Base-by-base conservation (phyloP, 2,329 filamentous ascomycete species). In the Ceratocystiopsis minuta region DNA sequence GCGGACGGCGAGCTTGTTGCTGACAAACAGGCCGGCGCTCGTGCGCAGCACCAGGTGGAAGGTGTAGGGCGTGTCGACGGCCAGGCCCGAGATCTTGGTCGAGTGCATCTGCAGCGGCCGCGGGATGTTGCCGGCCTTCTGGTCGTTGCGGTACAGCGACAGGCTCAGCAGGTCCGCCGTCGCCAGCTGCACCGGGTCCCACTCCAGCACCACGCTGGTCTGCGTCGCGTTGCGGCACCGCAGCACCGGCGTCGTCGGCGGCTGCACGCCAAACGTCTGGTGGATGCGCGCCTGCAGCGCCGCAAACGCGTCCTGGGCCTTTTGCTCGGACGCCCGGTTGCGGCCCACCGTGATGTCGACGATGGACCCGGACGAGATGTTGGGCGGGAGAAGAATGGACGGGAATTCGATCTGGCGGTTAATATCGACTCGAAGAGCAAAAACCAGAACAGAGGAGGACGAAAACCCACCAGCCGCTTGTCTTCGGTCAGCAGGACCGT, bases 221-320 rank as follows among this genome's bases (percentile, higher is more conserved):
- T 98, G 90, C 1, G 90, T 98, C 43, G 88, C 87, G 69, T 96
- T 98, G 62, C 86, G 81, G 61, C 90, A 92, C 54, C 86, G 83
- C 33, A 98, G 75, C 40, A 81, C 62, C 9, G 90, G 90, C 1
- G 80, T 66, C 18, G 72, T 64, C 31, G 90, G 90, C 44, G 84
- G 78, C 46, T 73, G 67, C 50, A 82, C 75, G 52, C 90, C 90
- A 58, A 96, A 96, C 42, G 82, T 80, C 52, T 72, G 69, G 61
- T 81, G 80, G 64, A 98, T 96, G 52, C 79, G 78, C 53, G 81
- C 76, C 64, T 98, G 90, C n/a, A 98, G 79, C 31, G 73, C 63
- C 49, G 79, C 69, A 68, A 98, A 98, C 48, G 76, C 70, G 45
- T 75, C 69, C 52, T 84, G 75, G 46, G 85, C 75, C 50, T 77